Conservation (phyloP, 108 stramenopile species). For the Mayamaea pseudoterrestris region DNA sequence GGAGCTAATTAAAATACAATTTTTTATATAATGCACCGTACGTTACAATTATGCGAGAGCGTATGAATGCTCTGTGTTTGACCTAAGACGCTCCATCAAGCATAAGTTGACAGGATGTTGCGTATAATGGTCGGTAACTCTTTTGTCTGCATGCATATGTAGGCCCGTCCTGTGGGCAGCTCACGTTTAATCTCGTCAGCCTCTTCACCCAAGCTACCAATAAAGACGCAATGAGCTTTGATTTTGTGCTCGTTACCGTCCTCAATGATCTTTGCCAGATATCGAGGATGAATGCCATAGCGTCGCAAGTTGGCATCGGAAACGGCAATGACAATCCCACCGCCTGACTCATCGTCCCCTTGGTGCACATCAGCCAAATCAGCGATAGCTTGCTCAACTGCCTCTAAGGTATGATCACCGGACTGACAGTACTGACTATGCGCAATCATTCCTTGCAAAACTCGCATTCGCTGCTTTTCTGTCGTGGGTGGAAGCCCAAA, state of each 20-base stretch:
- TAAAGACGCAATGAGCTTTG: slow-evolving; percentile 52
- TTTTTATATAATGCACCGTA: too few relatives aligned
- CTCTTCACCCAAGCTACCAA: slow-evolving; percentile 58
- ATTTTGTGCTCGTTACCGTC: slow-evolving; percentile 21
- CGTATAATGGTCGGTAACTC: not conserved
- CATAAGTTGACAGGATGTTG: not conserved
- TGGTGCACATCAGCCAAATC: slow-evolving; percentile 17
- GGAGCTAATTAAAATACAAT: too few relatives aligned
- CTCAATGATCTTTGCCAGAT: slow-evolving; percentile 26
- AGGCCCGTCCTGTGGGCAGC: slow-evolving; percentile 46
- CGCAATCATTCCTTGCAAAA: slow-evolving; percentile 78
- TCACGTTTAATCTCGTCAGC: slow-evolving; percentile 25
- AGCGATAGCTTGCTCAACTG: slow-evolving; percentile 22
- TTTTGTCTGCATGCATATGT: slow-evolving; percentile 33
- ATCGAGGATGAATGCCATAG: slow-evolving; percentile 60
- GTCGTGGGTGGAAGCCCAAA: slow-evolving; percentile 30
- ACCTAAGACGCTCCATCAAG: too few relatives aligned
- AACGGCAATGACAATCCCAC: slow-evolving; percentile 67
- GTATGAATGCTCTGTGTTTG: too few relatives aligned
- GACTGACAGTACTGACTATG: slow-evolving; percentile 76
- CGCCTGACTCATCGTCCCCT: slow-evolving; percentile 13
- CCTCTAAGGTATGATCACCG: slow-evolving; percentile 82
- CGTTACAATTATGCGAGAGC: too few relatives aligned
- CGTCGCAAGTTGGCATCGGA: slow-evolving; percentile 80
- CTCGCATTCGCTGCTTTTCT: slow-evolving; percentile 39